Evolutionary conservation across 352 stramenopile genomes (phyloP), one percentile per base, ranked within the genome.

Genomic region (Pythium vanterpoolii): DNA sequence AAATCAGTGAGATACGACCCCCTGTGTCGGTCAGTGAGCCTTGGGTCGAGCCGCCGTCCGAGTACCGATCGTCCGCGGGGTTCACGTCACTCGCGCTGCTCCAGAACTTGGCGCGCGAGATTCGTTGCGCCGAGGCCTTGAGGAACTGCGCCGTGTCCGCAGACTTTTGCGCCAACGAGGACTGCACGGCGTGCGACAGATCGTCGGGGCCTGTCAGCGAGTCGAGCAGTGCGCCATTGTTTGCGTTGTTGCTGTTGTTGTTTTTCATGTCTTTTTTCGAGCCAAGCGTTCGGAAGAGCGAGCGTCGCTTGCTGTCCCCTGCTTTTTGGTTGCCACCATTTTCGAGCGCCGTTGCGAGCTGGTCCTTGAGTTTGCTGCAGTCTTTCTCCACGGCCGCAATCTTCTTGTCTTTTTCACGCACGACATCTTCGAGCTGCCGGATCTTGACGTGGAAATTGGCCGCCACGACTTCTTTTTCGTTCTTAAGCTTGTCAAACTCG

Each of bases 341-440:
- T 27, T 59, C 51, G 9, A 57, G 23, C 9, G 55, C 63, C 21
- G 38, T 6, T 1, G 64, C 49, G 33, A 82, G 64, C 49, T 79
- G 71, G 40, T 88, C 74, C 45, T 83, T 83, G 40, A 95, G 68
- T 30, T 87, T 90, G 18, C 72, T 70, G 27, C 72, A 81, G 39
- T 95, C 86, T 33, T 81, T 84, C 64, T 95, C 79, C 3, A 79
- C 69, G 24, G 69, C 69, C 26, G 77, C 76, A 23, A 95, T 77
- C 28, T 91, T 90, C 62, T 95, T 93, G 56, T 95, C 81, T 57
- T 95, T 95, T 34, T 95, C 80, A 50, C 85, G 77, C 60, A 90
- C 79, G 48, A 62, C 73, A 40, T 92, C 79, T 53, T 93, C 79
- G 10, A 82, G 76, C 23, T 87, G 76, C n/a, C 79, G 80, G 42